phyloP scores from a whole-genome alignment of 805 yeast genomes.

The Priceomyces castillae region DNA sequence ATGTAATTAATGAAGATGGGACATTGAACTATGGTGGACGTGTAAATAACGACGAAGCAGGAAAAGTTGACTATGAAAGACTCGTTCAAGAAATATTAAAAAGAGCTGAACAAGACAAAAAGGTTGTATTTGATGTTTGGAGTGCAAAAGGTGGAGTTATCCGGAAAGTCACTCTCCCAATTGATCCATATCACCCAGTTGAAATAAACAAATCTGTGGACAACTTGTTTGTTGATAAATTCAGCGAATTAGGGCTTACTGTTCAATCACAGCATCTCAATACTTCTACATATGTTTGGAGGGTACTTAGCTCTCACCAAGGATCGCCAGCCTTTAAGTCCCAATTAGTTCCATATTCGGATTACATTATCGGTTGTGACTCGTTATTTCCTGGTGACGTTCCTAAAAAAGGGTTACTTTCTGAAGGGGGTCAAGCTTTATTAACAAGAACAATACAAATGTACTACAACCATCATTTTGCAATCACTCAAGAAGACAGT shows the following conservation, averaged over 20 bases:
- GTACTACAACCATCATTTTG: conserved; percentile 46
- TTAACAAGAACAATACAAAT: conserved; percentile 65
- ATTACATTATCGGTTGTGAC: conserved; percentile 75
- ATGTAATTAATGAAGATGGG: conserved; percentile 41
- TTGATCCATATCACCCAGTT: conserved; percentile 11
- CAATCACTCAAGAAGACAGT: conserved; percentile 30
- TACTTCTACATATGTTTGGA: conserved; percentile 84
- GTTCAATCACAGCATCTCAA: conserved; percentile 75
- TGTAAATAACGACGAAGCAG: conserved; percentile 31
- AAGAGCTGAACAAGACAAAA: conserved; percentile 27
- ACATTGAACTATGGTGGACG: conserved; percentile 35
- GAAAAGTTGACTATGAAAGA: conserved; percentile 40
- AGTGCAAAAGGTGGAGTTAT: conserved; percentile 77
- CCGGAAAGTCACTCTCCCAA: conserved; percentile 29
- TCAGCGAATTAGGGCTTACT: conserved; percentile 59
- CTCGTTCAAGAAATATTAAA: conserved; percentile 42
- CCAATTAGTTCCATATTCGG: conserved; percentile 80
- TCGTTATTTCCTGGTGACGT: conserved; percentile 58
- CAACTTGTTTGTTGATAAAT: conserved; percentile 27
- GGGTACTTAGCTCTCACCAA: conserved; percentile 68
- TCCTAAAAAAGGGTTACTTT: conserved; percentile 58
- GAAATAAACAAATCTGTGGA: conserved; percentile 6
- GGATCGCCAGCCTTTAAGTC: conserved; percentile 81
- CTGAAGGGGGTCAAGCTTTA: conserved; percentile 83
- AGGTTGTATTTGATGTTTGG: conserved; percentile 68